These are phyloP conservation scores for Penicillium lividum DNA, from an alignment of 495 filamentous ascomycete species.

Conservation along the genomic window DNA sequence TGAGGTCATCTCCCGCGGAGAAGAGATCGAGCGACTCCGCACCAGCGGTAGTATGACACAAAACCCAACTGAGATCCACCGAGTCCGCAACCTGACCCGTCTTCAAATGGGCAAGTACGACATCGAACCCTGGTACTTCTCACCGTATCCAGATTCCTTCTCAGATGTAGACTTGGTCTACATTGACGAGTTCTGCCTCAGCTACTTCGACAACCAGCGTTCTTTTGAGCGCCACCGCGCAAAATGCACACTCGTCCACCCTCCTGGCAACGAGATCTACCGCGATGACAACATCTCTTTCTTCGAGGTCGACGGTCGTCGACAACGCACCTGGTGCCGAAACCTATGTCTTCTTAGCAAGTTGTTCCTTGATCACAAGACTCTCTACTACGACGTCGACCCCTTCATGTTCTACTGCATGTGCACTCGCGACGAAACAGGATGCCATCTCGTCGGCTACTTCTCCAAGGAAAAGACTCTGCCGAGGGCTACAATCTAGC, in stretches of 20 bases:
- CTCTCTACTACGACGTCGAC: constrained; percentile 99
- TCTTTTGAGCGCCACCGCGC: constrained; percentile 80
- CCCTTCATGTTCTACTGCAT: constrained; percentile 99
- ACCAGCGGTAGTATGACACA: constrained; percentile 97
- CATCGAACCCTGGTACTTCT: constrained; percentile 98
- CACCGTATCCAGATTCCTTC: constrained; percentile 88
- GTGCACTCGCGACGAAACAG: constrained; percentile 80
- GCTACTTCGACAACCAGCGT: constrained; percentile 78
- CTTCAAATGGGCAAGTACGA: constrained; percentile 93
- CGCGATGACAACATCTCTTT: constrained; percentile 92
- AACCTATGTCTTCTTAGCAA: constrained; percentile 94
- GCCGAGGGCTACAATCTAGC: constrained; percentile 96
- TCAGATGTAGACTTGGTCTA: constrained; percentile 84
- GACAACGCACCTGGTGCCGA: constrained; percentile 96
- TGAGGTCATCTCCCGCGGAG: constrained; percentile 71
- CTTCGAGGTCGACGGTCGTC: constrained; percentile 93
- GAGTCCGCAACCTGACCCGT: constrained; percentile 87
- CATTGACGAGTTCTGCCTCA: constrained; percentile 97
- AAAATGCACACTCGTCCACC: constrained; percentile 91
- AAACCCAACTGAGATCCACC: constrained; percentile 94
- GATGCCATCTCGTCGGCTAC: constrained; percentile 92
- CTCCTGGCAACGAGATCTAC: constrained; percentile 97
- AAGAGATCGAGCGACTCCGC: constrained; percentile 93
- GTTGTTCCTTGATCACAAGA: constrained; percentile 98
- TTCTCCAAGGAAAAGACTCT: constrained; percentile 96